phyloP scores from a whole-genome alignment of 2,329 filamentous ascomycete species.

The Bipolaris cookei region DNA sequence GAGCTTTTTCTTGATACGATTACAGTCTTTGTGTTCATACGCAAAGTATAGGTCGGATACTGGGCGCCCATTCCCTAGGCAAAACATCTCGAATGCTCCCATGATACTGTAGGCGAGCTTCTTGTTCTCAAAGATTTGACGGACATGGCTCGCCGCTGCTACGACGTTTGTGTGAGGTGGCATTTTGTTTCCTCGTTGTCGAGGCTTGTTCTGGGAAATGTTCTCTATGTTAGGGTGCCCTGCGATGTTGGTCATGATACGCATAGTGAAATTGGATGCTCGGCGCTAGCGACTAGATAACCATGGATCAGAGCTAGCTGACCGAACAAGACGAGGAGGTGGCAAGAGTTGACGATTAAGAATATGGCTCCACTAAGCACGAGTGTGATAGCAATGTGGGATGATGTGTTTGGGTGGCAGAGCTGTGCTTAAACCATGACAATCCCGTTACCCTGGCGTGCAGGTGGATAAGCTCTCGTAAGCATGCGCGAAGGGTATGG shows the following conservation, averaged over 20 bases:
- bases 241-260: slow-evolving; percentile 28
- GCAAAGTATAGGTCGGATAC: slow-evolving; percentile 43
- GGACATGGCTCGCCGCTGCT: slow-evolving; percentile 37
- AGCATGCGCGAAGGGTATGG: slow-evolving; percentile 6
- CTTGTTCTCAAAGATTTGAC: slow-evolving; percentile 40
- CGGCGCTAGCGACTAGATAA: background rate
- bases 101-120: slow-evolving; percentile 41
- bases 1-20: slow-evolving; percentile 37
- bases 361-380: background rate
- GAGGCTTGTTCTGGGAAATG: slow-evolving; percentile 30
- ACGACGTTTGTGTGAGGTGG: slow-evolving; percentile 38
- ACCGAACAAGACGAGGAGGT: background rate
- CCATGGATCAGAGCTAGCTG: background rate
- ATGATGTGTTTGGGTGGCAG: background rate
- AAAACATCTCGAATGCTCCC: slow-evolving; percentile 42
- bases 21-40: slow-evolving; percentile 42
- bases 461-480: slow-evolving; percentile 8
- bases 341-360: background rate
- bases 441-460: slow-evolving; percentile 12
- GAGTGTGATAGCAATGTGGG: background rate
- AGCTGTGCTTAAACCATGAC: slow-evolving; percentile 4
- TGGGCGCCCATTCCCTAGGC: slow-evolving; percentile 39
- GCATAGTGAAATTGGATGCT: background rate
- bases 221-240: slow-evolving; percentile 37
- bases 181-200: slow-evolving; percentile 21